phyloP scores from a whole-genome alignment of 1,284 basidiomycete genomes.

The Irpex rosettiformis region DNA sequence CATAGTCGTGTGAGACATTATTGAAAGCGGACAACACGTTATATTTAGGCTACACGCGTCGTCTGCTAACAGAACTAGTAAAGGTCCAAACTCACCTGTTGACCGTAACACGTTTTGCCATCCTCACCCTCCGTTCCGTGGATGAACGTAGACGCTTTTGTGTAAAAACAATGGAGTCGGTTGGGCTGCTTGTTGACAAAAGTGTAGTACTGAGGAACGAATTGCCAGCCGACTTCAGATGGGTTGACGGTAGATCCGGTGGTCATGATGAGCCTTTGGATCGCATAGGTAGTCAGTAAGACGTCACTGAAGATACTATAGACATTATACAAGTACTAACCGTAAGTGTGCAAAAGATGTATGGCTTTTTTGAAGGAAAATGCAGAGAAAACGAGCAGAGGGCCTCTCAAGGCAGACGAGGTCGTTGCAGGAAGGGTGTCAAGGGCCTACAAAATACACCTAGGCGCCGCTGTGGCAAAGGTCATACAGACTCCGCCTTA shows the following conservation, averaged over 20 bases:
- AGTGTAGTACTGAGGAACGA: constrained; percentile 95
- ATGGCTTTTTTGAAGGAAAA: background rate
- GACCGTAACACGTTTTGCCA: constrained; percentile 81
- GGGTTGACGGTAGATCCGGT: constrained; percentile 59
- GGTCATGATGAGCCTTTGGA: constrained; percentile 30
- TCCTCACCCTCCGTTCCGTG: constrained; percentile 97
- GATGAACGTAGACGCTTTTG: constrained; percentile 94
- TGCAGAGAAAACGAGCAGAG: constrained; percentile 17
- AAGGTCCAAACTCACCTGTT: constrained; percentile 64
- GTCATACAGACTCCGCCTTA: background rate
- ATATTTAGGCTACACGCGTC: constrained; percentile 1
- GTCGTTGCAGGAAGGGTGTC: constrained; percentile 18
- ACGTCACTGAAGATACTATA: background rate
- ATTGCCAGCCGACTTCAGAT: constrained; percentile 94
- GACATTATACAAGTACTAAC: constrained; percentile 3
- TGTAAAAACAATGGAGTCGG: constrained; percentile 99
- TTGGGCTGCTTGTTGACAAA: constrained; percentile 97
- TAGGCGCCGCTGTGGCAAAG: constrained; percentile 8
- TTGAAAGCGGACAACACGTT: background rate
- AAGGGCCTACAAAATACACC: constrained; percentile 14
- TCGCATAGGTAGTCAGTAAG: background rate
- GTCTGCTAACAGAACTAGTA: constrained; percentile 16
- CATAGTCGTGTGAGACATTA: background rate
- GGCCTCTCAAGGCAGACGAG: constrained; percentile 17
- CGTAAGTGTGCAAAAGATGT: constrained; percentile 11